Evolutionary conservation across 306 rosid species (phyloP).

Genomic region (Dalbergia cochinchinensis): DNA sequence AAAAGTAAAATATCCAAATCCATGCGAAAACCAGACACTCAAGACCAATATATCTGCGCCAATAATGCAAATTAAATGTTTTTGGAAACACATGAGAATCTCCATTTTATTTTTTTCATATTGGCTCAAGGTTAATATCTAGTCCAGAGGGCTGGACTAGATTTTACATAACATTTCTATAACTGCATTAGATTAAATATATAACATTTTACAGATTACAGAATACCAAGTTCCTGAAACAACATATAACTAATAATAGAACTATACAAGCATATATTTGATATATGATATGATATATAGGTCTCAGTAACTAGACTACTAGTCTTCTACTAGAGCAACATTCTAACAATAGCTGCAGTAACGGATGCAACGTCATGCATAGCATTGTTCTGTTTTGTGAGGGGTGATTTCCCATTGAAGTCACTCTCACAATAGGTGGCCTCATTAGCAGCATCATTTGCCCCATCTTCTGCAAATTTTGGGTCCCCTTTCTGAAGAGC

Average conservation of each 20-base stretch:
- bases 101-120: neutral
- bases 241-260: neutral
- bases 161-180: neutral
- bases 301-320: neutral
- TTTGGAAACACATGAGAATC: neutral
- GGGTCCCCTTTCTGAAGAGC: constrained; percentile 57
- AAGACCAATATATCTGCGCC: too few relatives aligned
- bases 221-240: neutral
- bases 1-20: too few relatives aligned
- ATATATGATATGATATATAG: neutral
- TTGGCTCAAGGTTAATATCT: neutral
- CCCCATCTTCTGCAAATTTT: constrained; percentile 56
- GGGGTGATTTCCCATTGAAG: constrained; percentile 46
- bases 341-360: constrained; percentile 51
- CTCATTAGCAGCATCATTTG: constrained; percentile 52
- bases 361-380: constrained; percentile 48
- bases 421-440: constrained; percentile 52
- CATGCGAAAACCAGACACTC: too few relatives aligned
- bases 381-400: constrained; percentile 46
- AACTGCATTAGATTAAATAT: neutral
- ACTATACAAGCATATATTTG: neutral
- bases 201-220: neutral
- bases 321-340: constrained; percentile 33
- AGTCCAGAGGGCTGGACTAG: neutral
- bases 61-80: neutral